Evolutionary conservation across 768 basidiomycete species (phyloP), one percentile per base, ranked within the genome.

Genomic region (Asterophora parasitica): DNA sequence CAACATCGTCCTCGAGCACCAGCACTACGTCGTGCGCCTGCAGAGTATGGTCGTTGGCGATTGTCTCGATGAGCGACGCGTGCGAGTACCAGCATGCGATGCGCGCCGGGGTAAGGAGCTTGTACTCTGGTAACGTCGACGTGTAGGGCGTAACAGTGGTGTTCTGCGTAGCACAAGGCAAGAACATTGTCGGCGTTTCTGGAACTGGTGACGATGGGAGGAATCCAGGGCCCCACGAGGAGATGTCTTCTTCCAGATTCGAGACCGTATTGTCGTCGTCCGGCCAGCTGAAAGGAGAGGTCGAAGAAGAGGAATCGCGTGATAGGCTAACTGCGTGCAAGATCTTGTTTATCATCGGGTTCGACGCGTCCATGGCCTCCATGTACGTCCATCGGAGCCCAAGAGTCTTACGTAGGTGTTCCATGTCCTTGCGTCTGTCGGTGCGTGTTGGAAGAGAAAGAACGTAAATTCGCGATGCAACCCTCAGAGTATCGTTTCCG

Each of bases 1-100:
- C 84, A 8, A 90, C 67, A 52, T 90, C 88, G 58, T 89, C 88
- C 62, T 89, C 88, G 7, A 88, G 67, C n/a, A 89, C 71, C 7
- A 88, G 48, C 0, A 72, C 68, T 2, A 76, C 67, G 8, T 69
- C 69, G 47, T 67, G 56, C 4, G 40, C 42, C 11, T 59, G 37
- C 23, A 50, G 39, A 46, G 59, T 30, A 4, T 49, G 28, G 35
- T 57, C 44, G 49, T 69, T 66, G 36, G 63, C 65, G 34, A 83
- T 69, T 3, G 51, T 64, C 17, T 68, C 73, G 26, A 88, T 74
- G 30, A 74, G 69, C 26, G 66, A 70, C 9, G 81, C 51, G 60
- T 88, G 86, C 1, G 85, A 87, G 56, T 80, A 67, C 83, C 83
- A 88, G 62, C 84, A 88, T 9, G 85, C 83, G 30, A 87, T 61